These are phyloP conservation scores for Trichoderma semiorbis DNA, from an alignment of 2,329 filamentous ascomycete genomes.

Conservation along the genomic window DNA sequence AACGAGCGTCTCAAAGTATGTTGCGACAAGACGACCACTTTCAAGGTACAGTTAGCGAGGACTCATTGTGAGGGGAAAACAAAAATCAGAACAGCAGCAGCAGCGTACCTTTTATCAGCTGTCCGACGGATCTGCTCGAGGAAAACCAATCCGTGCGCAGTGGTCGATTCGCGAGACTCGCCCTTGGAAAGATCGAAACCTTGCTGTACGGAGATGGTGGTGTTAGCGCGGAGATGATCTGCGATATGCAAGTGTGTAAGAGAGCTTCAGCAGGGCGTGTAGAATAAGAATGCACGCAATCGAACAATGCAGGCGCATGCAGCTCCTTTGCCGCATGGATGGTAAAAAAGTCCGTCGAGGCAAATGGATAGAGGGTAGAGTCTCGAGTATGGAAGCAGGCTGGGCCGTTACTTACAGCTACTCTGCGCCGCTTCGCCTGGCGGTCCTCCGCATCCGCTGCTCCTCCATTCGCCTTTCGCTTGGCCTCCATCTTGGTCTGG, in stretches of 20 bases:
- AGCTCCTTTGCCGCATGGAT: not conserved
- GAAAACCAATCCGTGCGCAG: slow-evolving; percentile 67
- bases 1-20: slow-evolving; percentile 70
- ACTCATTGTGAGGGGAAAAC: not conserved
- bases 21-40: slow-evolving; percentile 71
- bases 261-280: not conserved
- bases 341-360: not conserved
- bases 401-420: slow-evolving; percentile 40
- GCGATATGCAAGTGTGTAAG: not conserved
- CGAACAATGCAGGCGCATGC: not conserved
- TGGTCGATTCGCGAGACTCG: slow-evolving; percentile 67
- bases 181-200: slow-evolving; percentile 49
- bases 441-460: slow-evolving; percentile 50
- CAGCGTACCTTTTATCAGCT: slow-evolving; percentile 73
- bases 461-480: slow-evolving; percentile 51
- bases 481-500: slow-evolving; percentile 49
- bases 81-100: not conserved
- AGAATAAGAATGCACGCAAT: not conserved
- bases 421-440: slow-evolving; percentile 53
- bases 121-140: slow-evolving; percentile 72
- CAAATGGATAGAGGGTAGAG: not conserved
- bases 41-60: slow-evolving; percentile 20
- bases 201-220: slow-evolving; percentile 21
- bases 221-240: slow-evolving; percentile 12
- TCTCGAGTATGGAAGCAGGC: not conserved